Conservation (phyloP, 495 filamentous ascomycete genomes). For the Penicillium canescens region DNA sequence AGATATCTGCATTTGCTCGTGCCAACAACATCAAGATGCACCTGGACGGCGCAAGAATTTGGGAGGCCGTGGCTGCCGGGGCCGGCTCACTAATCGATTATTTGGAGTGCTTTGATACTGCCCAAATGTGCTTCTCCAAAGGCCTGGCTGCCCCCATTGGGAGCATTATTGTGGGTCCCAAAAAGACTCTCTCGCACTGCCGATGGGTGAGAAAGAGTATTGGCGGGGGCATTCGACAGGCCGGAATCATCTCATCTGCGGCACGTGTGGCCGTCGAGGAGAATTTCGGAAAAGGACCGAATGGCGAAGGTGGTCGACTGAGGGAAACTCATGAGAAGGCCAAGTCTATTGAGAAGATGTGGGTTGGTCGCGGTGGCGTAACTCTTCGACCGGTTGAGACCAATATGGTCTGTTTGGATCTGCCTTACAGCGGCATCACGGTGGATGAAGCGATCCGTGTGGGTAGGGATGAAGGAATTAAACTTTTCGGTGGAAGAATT, state of each 20-base stretch:
- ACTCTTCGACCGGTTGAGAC: conserved; percentile 59
- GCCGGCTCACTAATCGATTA: conserved; percentile 67
- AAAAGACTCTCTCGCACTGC: conserved; percentile 66
- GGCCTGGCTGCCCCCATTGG: conserved; percentile 88
- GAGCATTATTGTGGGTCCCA: conserved; percentile 69
- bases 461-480: conserved; percentile 43
- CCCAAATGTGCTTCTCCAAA: conserved; percentile 86
- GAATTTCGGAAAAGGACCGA: conserved; percentile 61
- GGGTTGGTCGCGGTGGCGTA: conserved; percentile 57
- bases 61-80: conserved; percentile 68
- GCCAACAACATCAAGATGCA: conserved; percentile 70
- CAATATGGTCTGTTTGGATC: conserved; percentile 92
- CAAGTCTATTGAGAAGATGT: conserved; percentile 60
- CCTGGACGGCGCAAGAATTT: conserved; percentile 82
- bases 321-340: conserved; percentile 61
- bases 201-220: conserved; percentile 81
- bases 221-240: conserved; percentile 79
- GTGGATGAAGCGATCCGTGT: conserved; percentile 39
- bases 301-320: conserved; percentile 65
- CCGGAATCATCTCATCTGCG: conserved; percentile 49
- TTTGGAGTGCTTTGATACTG: conserved; percentile 72
- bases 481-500: conserved; percentile 37
- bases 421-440: conserved; percentile 25
- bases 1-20: conserved; percentile 70
- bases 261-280: conserved; percentile 51